Evolutionary conservation across 495 filamentous ascomycete species (phyloP), one percentile per base, ranked within the genome.

Genomic region (Mytilinidion resinicola): DNA sequence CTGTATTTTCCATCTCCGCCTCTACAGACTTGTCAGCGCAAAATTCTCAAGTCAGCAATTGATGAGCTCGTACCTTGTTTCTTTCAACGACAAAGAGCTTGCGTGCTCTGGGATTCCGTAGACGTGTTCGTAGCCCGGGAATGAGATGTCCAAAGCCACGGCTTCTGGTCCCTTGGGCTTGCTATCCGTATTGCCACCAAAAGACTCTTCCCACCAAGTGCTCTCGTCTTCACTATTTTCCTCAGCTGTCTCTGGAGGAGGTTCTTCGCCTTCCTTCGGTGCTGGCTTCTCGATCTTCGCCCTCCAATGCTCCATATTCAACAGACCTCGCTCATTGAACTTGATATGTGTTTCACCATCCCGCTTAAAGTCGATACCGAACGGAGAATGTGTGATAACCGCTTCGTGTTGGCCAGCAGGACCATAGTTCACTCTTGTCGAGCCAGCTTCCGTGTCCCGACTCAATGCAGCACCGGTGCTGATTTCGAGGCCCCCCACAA

Each of bases 181-280:
- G 10, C 86, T 80, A 70, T 98, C 93, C 4, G 91, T 97, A 67
- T 88, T 91, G 56, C 91, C 90, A 52, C 91, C 92, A 72, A 98
- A 97, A 44, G 80, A 80, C 73, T 98, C 93, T 15, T 98, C 93
- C 95, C 93, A 98, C 88, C 91, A 96, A 5, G 89, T 96, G 68
- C 85, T 85, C 68, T 96, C 86, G 54, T 96, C 88, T 56, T 84
- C 83, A 0, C 60, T 71, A 0, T 67, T 41, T 21, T 70, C 71
- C 21, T 62, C 54, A 30, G 59, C 59, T 56, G 77, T 74, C 33
- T 75, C 73, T 7, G 74, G 71, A 59, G 77, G 68, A 53, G 75
- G 68, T 55, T 78, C 70, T 46, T 70, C 71, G 58, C 79, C 78
- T 51, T 81, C 78, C 36, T 80, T 79, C 35, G 59, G 46, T 74